Evolutionary conservation across 805 yeast genomes (phyloP).

Genomic region (Komagataella phaffii): DNA sequence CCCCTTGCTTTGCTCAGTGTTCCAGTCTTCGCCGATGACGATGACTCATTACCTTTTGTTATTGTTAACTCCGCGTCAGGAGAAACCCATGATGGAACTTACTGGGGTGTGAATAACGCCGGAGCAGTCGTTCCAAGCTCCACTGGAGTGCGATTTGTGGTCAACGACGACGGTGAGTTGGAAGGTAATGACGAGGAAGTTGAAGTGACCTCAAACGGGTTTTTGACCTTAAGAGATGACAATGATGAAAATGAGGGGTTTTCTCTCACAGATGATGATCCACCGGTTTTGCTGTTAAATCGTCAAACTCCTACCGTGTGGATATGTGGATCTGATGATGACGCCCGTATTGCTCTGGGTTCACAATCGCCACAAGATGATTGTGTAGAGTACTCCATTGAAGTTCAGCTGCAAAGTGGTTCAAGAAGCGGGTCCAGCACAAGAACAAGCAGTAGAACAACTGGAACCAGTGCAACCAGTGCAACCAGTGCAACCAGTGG

Average conservation of each 20-base stretch:
- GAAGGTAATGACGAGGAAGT: background rate
- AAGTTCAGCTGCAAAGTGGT: background rate
- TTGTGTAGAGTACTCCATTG: background rate
- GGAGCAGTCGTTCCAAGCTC: constrained; percentile 8
- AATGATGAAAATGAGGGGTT: background rate
- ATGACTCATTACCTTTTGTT: background rate
- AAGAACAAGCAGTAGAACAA: background rate
- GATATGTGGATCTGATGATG: background rate
- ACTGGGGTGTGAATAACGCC: constrained; percentile 1
- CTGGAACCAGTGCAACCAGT: background rate
- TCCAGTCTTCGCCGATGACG: background rate
- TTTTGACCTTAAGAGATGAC: background rate
- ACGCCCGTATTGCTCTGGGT: background rate
- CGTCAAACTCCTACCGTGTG: background rate
- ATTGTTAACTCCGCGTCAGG: background rate
- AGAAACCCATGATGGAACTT: background rate
- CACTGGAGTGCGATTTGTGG: background rate
- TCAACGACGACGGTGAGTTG: background rate
- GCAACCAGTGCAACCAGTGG: background rate
- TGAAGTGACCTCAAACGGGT: background rate
- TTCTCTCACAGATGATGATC: background rate
- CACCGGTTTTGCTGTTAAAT: background rate
- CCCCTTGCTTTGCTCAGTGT: background rate
- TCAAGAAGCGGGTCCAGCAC: background rate
- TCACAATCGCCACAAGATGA: background rate